Evolutionary conservation across 2,329 filamentous ascomycete genomes (phyloP).

Genomic region (Blastomyces parvus): DNA sequence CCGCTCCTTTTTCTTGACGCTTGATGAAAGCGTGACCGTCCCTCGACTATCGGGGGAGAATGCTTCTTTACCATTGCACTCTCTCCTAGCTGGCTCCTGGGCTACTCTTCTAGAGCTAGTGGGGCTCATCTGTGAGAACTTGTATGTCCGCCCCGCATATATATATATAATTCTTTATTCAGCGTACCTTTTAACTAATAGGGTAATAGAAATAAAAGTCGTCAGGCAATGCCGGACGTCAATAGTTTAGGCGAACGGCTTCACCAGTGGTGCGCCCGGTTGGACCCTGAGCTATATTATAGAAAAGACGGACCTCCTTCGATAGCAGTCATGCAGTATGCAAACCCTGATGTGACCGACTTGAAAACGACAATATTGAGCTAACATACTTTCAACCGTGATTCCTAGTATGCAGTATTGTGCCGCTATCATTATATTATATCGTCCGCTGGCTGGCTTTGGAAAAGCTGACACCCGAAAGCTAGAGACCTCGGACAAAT

Average conservation of each 20-base stretch:
- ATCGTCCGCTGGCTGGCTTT: slow-evolving; percentile 11
- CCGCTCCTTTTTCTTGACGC: slow-evolving; percentile 12
- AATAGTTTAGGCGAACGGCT: slow-evolving; percentile 13
- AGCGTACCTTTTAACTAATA: not conserved
- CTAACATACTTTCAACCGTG: not conserved
- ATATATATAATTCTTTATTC: not conserved
- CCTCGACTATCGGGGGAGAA: not conserved
- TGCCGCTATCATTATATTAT: slow-evolving; percentile 10
- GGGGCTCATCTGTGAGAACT: slow-evolving; percentile 14
- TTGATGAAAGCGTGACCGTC: slow-evolving; percentile 12
- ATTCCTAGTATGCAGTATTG: slow-evolving; percentile 11
- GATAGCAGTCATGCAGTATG: slow-evolving; percentile 11
- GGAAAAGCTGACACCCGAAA: slow-evolving; percentile 4
- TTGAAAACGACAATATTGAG: not conserved
- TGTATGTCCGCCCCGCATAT: slow-evolving; percentile 6
- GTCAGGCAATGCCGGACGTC: slow-evolving; percentile 7
- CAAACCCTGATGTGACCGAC: not conserved
- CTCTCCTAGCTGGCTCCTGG: slow-evolving; percentile 14
- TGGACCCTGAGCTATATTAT: slow-evolving; percentile 12
- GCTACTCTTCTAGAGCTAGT: slow-evolving; percentile 11
- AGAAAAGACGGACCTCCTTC: slow-evolving; percentile 6
- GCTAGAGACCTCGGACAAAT: slow-evolving; percentile 1
- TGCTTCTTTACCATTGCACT: slow-evolving; percentile 8
- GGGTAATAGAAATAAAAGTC: slow-evolving; percentile 8
- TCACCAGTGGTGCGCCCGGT: slow-evolving; percentile 11